These are phyloP conservation scores for Metschnikowia corniflorae DNA, from an alignment of 805 yeast species.

Conservation along the genomic window DNA sequence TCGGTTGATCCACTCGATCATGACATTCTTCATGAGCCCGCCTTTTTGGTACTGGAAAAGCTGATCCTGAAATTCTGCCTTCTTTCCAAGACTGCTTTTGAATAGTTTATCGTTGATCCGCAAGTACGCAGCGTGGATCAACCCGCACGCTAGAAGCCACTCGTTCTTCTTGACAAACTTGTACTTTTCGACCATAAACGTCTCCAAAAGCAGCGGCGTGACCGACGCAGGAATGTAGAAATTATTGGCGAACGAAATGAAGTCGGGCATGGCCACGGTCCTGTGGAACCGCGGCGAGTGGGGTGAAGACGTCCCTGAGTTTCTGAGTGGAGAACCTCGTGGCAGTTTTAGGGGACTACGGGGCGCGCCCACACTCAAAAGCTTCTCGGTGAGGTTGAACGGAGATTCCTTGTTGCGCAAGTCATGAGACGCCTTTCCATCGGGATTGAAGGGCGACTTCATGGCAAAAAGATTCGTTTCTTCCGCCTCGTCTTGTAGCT, in stretches of 20 bases:
- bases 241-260: slow-evolving; percentile 52
- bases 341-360: slow-evolving; percentile 21
- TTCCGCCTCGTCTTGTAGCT: slow-evolving; percentile 16
- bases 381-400: slow-evolving; percentile 7
- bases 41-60: slow-evolving; percentile 55
- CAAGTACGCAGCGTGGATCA: slow-evolving; percentile 55
- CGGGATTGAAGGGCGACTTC: slow-evolving; percentile 14
- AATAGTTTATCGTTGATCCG: slow-evolving; percentile 50
- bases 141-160: slow-evolving; percentile 69
- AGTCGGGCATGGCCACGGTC: slow-evolving; percentile 31
- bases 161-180: slow-evolving; percentile 53
- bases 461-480: slow-evolving; percentile 2
- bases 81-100: slow-evolving; percentile 46
- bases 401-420: slow-evolving; percentile 13
- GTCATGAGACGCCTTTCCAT: slow-evolving; percentile 1
- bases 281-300: slow-evolving; percentile 13
- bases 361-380: slow-evolving; percentile 1
- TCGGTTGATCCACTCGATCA: slow-evolving; percentile 50
- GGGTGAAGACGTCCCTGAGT: slow-evolving; percentile 4
- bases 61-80: slow-evolving; percentile 45
- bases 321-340: slow-evolving; percentile 8
- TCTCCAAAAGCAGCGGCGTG: slow-evolving; percentile 47
- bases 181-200: slow-evolving; percentile 47
- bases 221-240: slow-evolving; percentile 57
- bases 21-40: slow-evolving; percentile 45